Base-by-base conservation (phyloP, 1,284 basidiomycete genomes). In the Sporisorium exsertum region DNA sequence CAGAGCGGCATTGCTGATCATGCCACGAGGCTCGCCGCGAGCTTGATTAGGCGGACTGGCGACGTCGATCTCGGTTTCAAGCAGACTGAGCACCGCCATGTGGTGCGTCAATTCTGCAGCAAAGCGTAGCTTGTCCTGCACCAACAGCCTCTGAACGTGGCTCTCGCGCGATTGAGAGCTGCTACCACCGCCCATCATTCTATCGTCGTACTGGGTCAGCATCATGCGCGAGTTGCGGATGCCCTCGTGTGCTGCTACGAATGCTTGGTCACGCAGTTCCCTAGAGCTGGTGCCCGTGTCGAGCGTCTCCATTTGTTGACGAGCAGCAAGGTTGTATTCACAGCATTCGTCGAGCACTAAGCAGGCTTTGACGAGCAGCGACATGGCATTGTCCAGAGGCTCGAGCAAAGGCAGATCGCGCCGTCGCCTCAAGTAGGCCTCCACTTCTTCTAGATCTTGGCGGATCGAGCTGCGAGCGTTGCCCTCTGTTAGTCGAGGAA, bases 201-300 rank as follows among this genome's bases (percentile, higher is more conserved):
- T 50, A 22, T 71, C 68, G 32, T 71, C 68, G 29, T 61, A 71
- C 5, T 61, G 58, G 18, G 68, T 64, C n/a, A 71, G 62, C 68
- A 71, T 71, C 49, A 49, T 52, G 3, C 68, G 50, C 16, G 62
- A 71, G 26, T 71, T 59, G 45, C 68, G 62, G 18, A 71, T 65
- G 40, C 53, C 32, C 22, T 68, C 64, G 32, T 61, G 64, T 6
- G 61, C 64, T 29, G 60, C 60, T 3, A 29, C 0, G 22, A 72
- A 68, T 1, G 49, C 53, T 2, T 42, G 26, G 12, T 63, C 59
- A 6, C 32, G 50, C 7, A 50, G 45, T 7, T 64, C 58, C 18
- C 40, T 24, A 6, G 13, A 35, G 24, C 18, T 29, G 6, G 35
- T n/a, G 35, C 29, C 33, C 9, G 15, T 13, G 26, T 27, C 47